Conservation (phyloP, 352 stramenopile species). For the Pythium vanterpoolii region DNA sequence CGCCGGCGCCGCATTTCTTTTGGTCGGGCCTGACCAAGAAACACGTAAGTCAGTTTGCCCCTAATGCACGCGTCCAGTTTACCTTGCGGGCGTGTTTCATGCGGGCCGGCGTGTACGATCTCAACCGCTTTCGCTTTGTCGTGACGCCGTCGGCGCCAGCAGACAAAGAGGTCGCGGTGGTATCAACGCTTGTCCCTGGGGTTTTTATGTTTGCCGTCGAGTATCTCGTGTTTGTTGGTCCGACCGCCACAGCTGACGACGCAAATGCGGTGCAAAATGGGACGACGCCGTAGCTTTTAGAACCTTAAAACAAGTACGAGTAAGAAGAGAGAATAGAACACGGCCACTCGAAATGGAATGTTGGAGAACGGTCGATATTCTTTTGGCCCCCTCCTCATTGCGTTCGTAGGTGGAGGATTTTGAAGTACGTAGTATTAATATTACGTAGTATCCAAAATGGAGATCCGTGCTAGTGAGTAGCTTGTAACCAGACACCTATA, state of each 20-base stretch:
- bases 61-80: conserved; percentile 43
- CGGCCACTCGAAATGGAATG: background rate
- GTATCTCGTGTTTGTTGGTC: conserved; percentile 70
- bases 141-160: conserved; percentile 28
- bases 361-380: too few relatives aligned
- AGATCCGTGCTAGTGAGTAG: too few relatives aligned
- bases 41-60: conserved; percentile 44
- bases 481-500: background rate
- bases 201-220: conserved; percentile 74
- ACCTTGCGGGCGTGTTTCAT: conserved; percentile 74
- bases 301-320: background rate
- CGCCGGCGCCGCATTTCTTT: conserved; percentile 64
- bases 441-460: too few relatives aligned
- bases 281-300: background rate
- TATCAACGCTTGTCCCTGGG: conserved; percentile 21
- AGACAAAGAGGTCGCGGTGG: background rate
- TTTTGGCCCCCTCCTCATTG: too few relatives aligned
- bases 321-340: background rate
- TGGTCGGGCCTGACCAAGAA: conserved; percentile 81
- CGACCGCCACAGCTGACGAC: background rate
- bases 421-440: too few relatives aligned
- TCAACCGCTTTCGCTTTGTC: conserved; percentile 77
- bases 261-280: background rate
- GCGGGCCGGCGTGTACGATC: conserved; percentile 68
- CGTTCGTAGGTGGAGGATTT: too few relatives aligned